Conservation (phyloP, 352 stramenopile species). For the Elongisporangium senticosum region DNA sequence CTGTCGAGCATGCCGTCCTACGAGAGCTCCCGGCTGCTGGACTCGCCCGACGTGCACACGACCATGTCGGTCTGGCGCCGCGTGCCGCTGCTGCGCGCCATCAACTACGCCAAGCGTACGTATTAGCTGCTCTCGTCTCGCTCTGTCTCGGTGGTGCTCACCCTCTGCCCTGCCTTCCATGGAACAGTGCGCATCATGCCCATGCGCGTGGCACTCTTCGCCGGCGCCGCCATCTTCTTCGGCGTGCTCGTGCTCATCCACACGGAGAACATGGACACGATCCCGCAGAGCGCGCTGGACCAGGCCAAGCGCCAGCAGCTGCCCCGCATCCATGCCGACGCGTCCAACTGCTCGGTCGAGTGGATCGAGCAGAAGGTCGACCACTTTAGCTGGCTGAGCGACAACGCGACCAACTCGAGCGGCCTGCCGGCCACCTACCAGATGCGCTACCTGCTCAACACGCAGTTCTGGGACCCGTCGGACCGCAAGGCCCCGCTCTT, state of each 20-base stretch:
- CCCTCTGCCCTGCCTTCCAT: background rate
- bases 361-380: conserved; percentile 88
- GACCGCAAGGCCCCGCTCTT: conserved; percentile 81
- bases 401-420: conserved; percentile 17
- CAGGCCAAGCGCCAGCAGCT: conserved; percentile 38
- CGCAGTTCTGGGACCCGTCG: conserved; percentile 70
- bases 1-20: background rate
- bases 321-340: conserved; percentile 32
- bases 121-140: background rate
- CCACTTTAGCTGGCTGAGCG: conserved; percentile 77
- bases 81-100: conserved; percentile 26
- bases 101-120: conserved; percentile 27
- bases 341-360: conserved; percentile 74
- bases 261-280: conserved; percentile 52
- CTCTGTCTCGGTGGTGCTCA: background rate
- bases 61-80: background rate
- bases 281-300: conserved; percentile 37
- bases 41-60: background rate
- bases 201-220: conserved; percentile 47
- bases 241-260: conserved; percentile 68
- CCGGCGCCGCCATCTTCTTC: conserved; percentile 35
- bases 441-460: conserved; percentile 89
- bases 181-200: conserved; percentile 23
- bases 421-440: conserved; percentile 54
- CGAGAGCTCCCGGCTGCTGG: background rate